These are phyloP conservation scores for Aegilops tauschii DNA, from an alignment of 176 grass and related monocot species.

Conservation along the genomic window DNA sequence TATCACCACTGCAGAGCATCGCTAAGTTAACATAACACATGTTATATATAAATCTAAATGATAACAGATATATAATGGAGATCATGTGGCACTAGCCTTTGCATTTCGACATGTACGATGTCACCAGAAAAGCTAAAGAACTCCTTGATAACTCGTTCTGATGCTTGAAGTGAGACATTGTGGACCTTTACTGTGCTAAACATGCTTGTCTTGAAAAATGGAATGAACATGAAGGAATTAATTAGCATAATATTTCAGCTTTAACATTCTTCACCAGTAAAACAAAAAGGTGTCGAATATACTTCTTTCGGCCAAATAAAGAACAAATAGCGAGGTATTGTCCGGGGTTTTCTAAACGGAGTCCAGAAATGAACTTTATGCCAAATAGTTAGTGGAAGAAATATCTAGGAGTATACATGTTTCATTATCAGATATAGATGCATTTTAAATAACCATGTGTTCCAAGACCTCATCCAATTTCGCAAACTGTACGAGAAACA, in stretches of 20 bases:
- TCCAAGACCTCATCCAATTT: not conserved
- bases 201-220: constrained; percentile 40
- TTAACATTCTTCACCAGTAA: not conserved
- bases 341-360: not conserved
- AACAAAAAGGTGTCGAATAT: not conserved
- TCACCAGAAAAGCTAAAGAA: constrained; percentile 77
- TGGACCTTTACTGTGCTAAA: constrained; percentile 64
- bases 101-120: constrained; percentile 62
- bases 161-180: constrained; percentile 65
- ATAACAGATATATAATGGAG: not conserved
- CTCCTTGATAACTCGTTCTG: constrained; percentile 63
- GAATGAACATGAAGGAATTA: not conserved
- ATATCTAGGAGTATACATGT: not conserved
- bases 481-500: not conserved
- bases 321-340: not conserved
- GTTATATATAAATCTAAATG: not conserved
- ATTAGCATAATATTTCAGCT: not conserved
- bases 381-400: not conserved
- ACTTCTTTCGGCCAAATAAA: not conserved
- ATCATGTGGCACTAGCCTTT: constrained; percentile 44
- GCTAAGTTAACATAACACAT: constrained; percentile 5
- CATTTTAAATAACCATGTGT: not conserved
- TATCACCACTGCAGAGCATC: constrained; percentile 55
- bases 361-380: not conserved
- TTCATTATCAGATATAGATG: not conserved